Evolutionary conservation across 1,284 basidiomycete species (phyloP).

Genomic region (Pseudozyma sp.): DNA sequence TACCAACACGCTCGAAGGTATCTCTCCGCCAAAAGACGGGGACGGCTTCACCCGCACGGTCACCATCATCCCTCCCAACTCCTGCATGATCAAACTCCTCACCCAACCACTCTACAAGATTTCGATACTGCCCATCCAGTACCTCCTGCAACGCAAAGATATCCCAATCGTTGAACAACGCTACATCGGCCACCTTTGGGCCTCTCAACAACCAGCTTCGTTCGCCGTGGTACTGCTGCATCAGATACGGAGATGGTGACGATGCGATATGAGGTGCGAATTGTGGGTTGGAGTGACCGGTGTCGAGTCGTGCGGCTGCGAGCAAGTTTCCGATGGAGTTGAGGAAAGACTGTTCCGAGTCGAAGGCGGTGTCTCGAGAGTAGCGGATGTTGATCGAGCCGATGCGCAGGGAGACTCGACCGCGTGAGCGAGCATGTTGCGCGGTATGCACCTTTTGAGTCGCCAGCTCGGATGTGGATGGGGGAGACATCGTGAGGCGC

Average conservation of each 20-base stretch:
- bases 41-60: slow-evolving; percentile 47
- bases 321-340: slow-evolving; percentile 12
- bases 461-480: not conserved
- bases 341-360: slow-evolving; percentile 17
- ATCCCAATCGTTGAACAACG: slow-evolving; percentile 52
- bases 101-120: slow-evolving; percentile 28
- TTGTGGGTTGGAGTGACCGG: not conserved
- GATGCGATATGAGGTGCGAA: not conserved
- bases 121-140: slow-evolving; percentile 38
- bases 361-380: slow-evolving; percentile 32
- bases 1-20: slow-evolving; percentile 26
- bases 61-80: slow-evolving; percentile 49
- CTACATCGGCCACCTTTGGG: slow-evolving; percentile 41
- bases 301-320: slow-evolving; percentile 7
- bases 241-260: slow-evolving; percentile 23
- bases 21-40: slow-evolving; percentile 52
- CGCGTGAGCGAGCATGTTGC: not conserved
- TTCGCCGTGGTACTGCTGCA: slow-evolving; percentile 41
- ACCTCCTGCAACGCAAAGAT: slow-evolving; percentile 57
- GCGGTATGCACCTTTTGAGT: slow-evolving; percentile 10
- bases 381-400: slow-evolving; percentile 51
- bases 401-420: slow-evolving; percentile 27
- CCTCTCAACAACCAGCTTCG: slow-evolving; percentile 40
- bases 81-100: slow-evolving; percentile 48
- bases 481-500: slow-evolving; percentile 3